Evolutionary conservation across 2,329 filamentous ascomycete species (phyloP), one percentile per base, ranked within the genome.

Genomic region (Cladosporium sp.): DNA sequence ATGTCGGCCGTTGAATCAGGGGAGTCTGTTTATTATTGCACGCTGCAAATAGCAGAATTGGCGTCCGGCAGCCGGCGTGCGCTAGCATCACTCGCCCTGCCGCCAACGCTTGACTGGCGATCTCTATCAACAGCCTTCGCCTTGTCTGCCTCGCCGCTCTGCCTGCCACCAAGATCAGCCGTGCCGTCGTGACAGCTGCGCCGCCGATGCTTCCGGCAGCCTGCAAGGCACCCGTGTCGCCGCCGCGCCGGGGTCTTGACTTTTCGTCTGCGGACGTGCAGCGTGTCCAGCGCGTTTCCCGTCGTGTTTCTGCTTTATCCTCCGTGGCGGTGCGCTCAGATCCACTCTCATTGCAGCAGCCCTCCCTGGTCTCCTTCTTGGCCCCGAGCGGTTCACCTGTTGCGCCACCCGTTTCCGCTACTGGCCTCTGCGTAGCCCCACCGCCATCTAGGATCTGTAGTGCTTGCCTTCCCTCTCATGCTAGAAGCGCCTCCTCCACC

Each of bases 401-500:
- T 28, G 52, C 52, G 52, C 52, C 52, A 55, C 52, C 52, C 52
- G 52, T 45, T 55, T 45, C 34, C 48, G 28, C 28, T 25, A 40
- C 52, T 55, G 52, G 52, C 52, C 52, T 47, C 20, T 55, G 52
- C 52, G 15, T 47, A 55, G 52, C 39, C 52, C 52, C 52, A 55
- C 52, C 52, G 52, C 52, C 52, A 55, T 55, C 52, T 55, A 40
- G 52, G 52, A 55, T 55, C 52, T 55, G 52, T 36, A 55, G 52
- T 55, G 40, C 52, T 47, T 55, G 52, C n/a, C 47, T 44, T 37
- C 40, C 32, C 34, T 55, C 40, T 22, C 28, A 24, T 22, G 32
- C 40, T 17, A 24, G 28, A 25, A 45, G 40, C 20, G 19, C 28
- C 34, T 20, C 45, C 25, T 55, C 52, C 52, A 55, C 52, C 52